Percentiles rank a stretch among this genome's conserved stretches.
These are phyloP conservation scores for Mucor lusitanicus DNA, from an alignment of 371 early-diverging fungal genomes.

Conservation along the genomic window DNA sequence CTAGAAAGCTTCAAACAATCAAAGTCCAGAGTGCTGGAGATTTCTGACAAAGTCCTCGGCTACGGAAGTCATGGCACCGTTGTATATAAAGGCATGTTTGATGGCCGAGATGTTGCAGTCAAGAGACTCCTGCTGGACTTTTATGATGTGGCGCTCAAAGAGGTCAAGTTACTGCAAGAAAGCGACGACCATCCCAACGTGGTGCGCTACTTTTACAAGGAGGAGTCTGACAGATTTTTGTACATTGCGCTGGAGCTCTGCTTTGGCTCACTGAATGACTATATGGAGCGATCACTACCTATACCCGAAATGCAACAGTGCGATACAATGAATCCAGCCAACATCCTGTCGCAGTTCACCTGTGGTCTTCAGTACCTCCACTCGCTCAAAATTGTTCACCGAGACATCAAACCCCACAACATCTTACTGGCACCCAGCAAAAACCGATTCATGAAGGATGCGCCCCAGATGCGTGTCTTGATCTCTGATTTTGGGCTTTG, in stretches of 20 bases:
- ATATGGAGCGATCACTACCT: conserved; percentile 48
- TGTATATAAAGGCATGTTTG: conserved; percentile 91
- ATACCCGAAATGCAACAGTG: conserved; percentile 31
- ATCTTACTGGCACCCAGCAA: conserved; percentile 78
- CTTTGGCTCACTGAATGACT: conserved; percentile 73
- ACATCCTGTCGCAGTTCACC: conserved; percentile 78
- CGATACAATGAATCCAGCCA: conserved; percentile 46
- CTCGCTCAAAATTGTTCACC: conserved; percentile 71
- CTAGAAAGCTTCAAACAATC: conserved; percentile 29
- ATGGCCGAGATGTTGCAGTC: conserved; percentile 91
- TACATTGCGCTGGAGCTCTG: conserved; percentile 96
- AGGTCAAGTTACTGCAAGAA: conserved; percentile 89
- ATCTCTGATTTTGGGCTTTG: conserved; percentile 98
- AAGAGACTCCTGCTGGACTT: conserved; percentile 93
- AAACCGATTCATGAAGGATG: conserved; percentile 20
- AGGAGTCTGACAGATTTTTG: conserved; percentile 87
- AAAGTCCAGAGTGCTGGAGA: conserved; percentile 32
- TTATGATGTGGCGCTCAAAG: conserved; percentile 92
- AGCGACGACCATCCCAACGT: conserved; percentile 96
- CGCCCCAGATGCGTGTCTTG: conserved; percentile 64
- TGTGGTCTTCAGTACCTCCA: conserved; percentile 79
- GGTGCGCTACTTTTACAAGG: conserved; percentile 92
- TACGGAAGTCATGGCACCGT: conserved; percentile 97
- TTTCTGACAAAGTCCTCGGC: conserved; percentile 61
- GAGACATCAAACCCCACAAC: conserved; percentile 84